These are phyloP conservation scores for Penicillium sp. DNA, from an alignment of 2,329 filamentous ascomycete species.

Conservation along the genomic window DNA sequence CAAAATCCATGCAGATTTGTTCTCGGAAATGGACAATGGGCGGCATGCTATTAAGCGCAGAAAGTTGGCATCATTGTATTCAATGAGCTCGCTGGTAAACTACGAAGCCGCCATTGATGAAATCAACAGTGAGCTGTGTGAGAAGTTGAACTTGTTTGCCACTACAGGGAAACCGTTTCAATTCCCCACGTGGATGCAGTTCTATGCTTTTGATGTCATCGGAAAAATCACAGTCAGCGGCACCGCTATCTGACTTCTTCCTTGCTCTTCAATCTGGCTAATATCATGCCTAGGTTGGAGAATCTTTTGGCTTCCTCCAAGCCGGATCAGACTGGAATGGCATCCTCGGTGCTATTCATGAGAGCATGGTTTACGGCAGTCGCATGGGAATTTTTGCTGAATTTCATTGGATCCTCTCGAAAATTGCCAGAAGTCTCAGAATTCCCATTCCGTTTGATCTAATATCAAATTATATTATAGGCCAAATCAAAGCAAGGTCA, in stretches of 20 bases:
- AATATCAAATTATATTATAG: too few relatives aligned
- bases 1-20: neutral
- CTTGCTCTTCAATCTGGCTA: neutral
- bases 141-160: neutral
- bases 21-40: neutral
- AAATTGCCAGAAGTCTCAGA: neutral
- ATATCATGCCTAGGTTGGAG: neutral
- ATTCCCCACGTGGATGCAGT: constrained; percentile 17
- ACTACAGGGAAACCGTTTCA: constrained; percentile 1
- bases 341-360: neutral
- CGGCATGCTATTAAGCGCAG: neutral
- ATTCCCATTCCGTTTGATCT: neutral
- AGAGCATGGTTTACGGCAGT: neutral
- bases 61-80: constrained; percentile 12
- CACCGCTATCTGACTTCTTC: neutral
- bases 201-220: constrained; percentile 27
- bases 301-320: neutral
- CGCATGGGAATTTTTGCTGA: neutral
- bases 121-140: neutral
- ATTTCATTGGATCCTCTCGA: neutral
- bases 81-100: constrained; percentile 12
- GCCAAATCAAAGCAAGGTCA: too few relatives aligned
- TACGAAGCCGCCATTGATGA: constrained; percentile 11
- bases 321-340: neutral
- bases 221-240: constrained; percentile 27